These are phyloP conservation scores for Termitomyces bulborhizus DNA, from an alignment of 768 basidiomycete species.

Conservation along the genomic window DNA sequence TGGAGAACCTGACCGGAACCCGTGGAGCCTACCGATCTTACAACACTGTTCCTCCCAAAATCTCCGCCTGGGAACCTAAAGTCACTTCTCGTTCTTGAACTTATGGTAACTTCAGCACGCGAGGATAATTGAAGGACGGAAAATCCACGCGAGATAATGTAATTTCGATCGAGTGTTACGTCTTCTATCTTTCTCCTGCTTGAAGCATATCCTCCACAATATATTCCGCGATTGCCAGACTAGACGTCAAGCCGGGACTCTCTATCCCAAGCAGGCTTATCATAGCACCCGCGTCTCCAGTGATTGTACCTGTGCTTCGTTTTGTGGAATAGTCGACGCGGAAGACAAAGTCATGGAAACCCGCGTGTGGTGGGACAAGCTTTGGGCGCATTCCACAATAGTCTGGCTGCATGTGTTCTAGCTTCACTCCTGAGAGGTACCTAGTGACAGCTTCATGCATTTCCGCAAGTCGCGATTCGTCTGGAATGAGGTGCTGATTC, in stretches of 20 bases:
- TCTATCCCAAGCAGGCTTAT: constrained; percentile 88
- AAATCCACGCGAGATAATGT: constrained; percentile 1
- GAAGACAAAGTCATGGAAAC: constrained; percentile 83
- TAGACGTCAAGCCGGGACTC: constrained; percentile 85
- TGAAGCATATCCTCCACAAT: constrained; percentile 60
- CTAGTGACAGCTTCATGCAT: constrained; percentile 69
- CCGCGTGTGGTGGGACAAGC: constrained; percentile 61
- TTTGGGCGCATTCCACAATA: constrained; percentile 89
- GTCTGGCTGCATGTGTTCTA: constrained; percentile 67
- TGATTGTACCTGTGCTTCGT: constrained; percentile 12
- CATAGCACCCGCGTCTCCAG: constrained; percentile 41
- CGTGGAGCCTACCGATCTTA: constrained; percentile 87
- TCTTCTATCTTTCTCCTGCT: constrained; percentile 11
- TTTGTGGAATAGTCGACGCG: constrained; percentile 52
- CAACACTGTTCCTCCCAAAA: constrained; percentile 80
- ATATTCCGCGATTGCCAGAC: constrained; percentile 80
- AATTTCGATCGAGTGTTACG: constrained; percentile 3
- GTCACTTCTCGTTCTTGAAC: constrained; percentile 37
- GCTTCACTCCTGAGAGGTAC: constrained; percentile 62
- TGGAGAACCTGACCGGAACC: constrained; percentile 90
- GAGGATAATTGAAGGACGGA: not conserved
- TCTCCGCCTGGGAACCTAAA: constrained; percentile 80
- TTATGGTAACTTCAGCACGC: constrained; percentile 7
- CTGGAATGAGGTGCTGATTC: constrained; percentile 57
- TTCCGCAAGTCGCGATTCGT: constrained; percentile 49